Base-by-base conservation (phyloP, 345 rosid species). In the Dimocarpus longan region DNA sequence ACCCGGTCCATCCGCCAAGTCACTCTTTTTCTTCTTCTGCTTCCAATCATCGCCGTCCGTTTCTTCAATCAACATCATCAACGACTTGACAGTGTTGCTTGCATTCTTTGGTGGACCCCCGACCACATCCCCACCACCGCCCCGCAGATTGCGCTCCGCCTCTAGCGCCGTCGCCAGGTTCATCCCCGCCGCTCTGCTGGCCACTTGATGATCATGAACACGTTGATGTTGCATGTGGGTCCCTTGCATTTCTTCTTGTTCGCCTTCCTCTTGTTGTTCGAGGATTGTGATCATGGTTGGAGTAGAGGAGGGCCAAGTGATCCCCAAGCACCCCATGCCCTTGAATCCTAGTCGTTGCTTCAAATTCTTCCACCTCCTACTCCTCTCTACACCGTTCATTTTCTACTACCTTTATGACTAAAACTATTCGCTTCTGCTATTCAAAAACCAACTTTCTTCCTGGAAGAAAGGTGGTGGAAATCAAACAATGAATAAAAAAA, bases 101-200 rank as follows among this genome's bases (percentile, higher is more conserved):
- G 43, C 69, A 16, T 74, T 24, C 19, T 57, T 67, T 28, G 76
- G 19, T 0, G 81, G 84, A 52, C 79, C 83, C 82, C 19, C 79
- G 57, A 21, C 77, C 62, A 57, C 42, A 19, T 37, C 42, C 5
- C 28, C 44, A 2, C 37, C 75, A 4, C 26, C 46, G 3, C 39
- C 75, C 75, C 90, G 88, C 70, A 84, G 77, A 81, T 86, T 81
- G 44, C 98, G 91, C 89, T 95, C 99, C 16, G 89, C 95, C 16
- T 86, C 97, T 4, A 95, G 85, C 39, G 96, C 99, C 92, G 82
- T 84, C 6, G 93, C 93, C 75, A 95, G 89, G 82, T 89, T 95
- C 89, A 90, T 92, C 69, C 83, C 87, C 3, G 80, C n/a, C 0
- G 76, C 78, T 0, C 66, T 16, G 6, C 39, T 44, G 12, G 52